Conservation (phyloP, 192 early-diverging fungal species). For the Coemansia sp. region DNA sequence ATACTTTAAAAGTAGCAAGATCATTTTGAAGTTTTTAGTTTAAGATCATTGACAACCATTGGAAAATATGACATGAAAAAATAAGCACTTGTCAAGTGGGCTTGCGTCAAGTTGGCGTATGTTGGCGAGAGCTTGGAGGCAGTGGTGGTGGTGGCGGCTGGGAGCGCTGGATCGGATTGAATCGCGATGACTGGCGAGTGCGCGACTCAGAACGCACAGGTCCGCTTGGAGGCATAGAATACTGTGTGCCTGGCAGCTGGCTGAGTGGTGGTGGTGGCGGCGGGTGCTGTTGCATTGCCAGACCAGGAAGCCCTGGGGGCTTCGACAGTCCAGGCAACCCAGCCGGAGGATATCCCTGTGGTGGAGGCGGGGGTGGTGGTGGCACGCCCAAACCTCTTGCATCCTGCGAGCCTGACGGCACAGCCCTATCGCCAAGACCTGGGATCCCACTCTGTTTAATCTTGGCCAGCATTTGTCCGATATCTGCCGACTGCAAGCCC, state of each 20-base stretch:
- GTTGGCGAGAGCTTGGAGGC: neutral
- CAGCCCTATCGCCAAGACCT: neutral
- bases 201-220: conserved; percentile 18
- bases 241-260: conserved; percentile 6
- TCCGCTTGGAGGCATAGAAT: conserved; percentile 5
- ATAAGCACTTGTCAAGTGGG: too few species aligned
- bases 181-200: conserved; percentile 24
- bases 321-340: conserved; percentile 12
- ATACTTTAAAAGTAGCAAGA: neutral
- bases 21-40: neutral
- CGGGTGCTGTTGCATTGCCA: conserved; percentile 3
- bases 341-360: conserved; percentile 5
- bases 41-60: too few species aligned
- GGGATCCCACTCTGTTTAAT: conserved; percentile 30
- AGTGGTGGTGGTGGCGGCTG: conserved; percentile 15
- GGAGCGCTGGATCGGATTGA: conserved; percentile 38
- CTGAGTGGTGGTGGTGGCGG: conserved; percentile 6
- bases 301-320: conserved; percentile 2
- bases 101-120: too few species aligned
- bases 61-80: too few species aligned
- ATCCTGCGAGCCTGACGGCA: neutral
- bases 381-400: conserved; percentile 3
- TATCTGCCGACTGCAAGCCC: conserved; percentile 30
- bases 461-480: conserved; percentile 41
- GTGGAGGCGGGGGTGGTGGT: conserved; percentile 10